Base-by-base conservation (phyloP, 805 yeast species). In the Saturnispora quitensis region DNA sequence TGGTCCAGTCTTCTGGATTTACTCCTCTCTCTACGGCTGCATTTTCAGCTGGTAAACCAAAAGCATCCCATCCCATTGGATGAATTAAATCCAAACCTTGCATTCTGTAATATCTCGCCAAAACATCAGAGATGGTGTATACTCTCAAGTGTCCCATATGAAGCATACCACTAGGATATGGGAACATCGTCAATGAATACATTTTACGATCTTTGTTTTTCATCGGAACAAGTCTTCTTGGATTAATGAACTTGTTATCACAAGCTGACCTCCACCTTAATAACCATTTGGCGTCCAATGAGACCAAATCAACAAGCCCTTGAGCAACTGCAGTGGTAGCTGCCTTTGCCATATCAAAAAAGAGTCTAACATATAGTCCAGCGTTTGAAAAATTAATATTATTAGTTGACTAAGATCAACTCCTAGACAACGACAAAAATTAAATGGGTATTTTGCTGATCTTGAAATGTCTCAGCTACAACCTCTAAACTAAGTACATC, bases 11-110 rank as follows among this genome's bases (percentile, higher is more conserved):
- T 0, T 80, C 77, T 0, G 99, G 97, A 55, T 80, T 80, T 12
- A 88, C 74, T 1, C 81, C 80, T 55, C 95, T 70, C 65, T 90
- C 96, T 31, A 89, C 82, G 0, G 99, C 99, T 0, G 99, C 99
- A 66, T 93, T 93, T 65, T 93, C 99, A 0, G 99, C 99, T 0
- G 99, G 99, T 27, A 93, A 72, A 1, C 99, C 99, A 73, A 93
- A 93, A 0, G 98, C 96, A 72, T 93, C 99, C 97, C 97, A 93
- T 0, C 99, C 99, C 95, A 93, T 90, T 0, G 98, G 97, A 63
- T 93, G 96, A 2, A 91, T 73, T 13, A 91, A 96, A 38, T 81
- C 70, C 58, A 74, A 77, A 1, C 97, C 97, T 48, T 76, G 78
- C 68, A 87, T 75, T 56, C 93, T 73, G 57, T 87, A 78, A 65